Evolutionary conservation across 148 eudicot species (phyloP), one percentile per base, ranked within the genome.

Genomic region (Suaeda aralocaspica): DNA sequence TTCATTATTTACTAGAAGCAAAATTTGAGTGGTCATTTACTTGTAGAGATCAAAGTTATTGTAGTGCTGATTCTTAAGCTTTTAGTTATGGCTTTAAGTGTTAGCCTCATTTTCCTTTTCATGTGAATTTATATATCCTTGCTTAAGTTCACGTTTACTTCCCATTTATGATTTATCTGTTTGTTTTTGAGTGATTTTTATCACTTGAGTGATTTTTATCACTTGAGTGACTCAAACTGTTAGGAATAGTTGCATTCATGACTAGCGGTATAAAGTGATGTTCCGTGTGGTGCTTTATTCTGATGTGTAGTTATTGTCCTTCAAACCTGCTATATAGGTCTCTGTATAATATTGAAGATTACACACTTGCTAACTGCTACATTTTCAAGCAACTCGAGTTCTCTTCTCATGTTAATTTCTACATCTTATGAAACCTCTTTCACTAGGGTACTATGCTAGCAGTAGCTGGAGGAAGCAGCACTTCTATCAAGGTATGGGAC

Each of bases 391-490:
- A 49, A 46, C 70, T 45, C 10, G 18, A 25, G 11, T 28, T 57
- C 42, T 25, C 11, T 71, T 59, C 44, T 60, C 19, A 7, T 41
- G 4, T 22, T 18, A 19, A 6, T 59, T 29, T 36, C 36, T 48
- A 2, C 36, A 48, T n/a, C 57, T 12, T 46, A 29, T 66, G 56
- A 5, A 28, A 16, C 61, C 34, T 13, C 44, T 61, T 59, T 64
- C 56, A 53, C 69, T 81, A 94, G 98, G 98, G 98, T 58, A 89
- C 91, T 49, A 86, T 80, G 63, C 83, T 94, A 45, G 98, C 98
- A 31, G 96, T 88, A 59, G 98, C 98, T 36, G 98, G 96, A 45
- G 98, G 98, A 42, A 87, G 98, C 68, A 91, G 97, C 77, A 87
- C 96, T 9, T 91, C 98, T 6, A 82, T 94, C 59, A 91, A 94